Evolutionary conservation across 768 basidiomycete genomes (phyloP).

Genomic region (Leccinum sublutescens): DNA sequence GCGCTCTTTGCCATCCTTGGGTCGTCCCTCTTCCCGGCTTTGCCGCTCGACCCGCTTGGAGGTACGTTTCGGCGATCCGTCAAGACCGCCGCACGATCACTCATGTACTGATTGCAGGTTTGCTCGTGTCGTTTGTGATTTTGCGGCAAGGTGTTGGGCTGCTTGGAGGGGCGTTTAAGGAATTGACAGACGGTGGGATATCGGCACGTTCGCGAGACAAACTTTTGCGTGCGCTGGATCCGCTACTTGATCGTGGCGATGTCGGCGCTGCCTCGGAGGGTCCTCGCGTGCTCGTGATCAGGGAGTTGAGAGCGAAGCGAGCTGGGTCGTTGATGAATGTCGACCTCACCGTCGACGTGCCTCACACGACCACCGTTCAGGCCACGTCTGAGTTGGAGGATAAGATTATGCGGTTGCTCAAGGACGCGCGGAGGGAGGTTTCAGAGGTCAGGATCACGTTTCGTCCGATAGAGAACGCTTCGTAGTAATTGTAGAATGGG

Average conservation of each 20-base stretch:
- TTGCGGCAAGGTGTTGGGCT: constrained; percentile 72
- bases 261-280: constrained; percentile 16
- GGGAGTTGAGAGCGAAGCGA: constrained; percentile 66
- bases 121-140: constrained; percentile 89
- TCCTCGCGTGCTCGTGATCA: constrained; percentile 42
- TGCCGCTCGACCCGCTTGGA: constrained; percentile 92
- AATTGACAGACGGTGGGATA: constrained; percentile 83
- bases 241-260: constrained; percentile 41
- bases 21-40: constrained; percentile 78
- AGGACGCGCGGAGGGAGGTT: constrained; percentile 59
- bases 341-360: constrained; percentile 76
- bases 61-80: constrained; percentile 44
- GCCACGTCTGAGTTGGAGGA: constrained; percentile 62
- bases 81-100: not conserved
- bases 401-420: constrained; percentile 55
- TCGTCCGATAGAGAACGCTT: constrained; percentile 37
- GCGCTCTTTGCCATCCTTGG: constrained; percentile 92
- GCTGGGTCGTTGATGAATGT: constrained; percentile 82
- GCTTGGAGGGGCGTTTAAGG: constrained; percentile 67
- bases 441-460: constrained; percentile 72
- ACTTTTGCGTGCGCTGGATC: constrained; percentile 56
- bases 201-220: constrained; percentile 50
- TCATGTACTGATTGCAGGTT: constrained; percentile 43
- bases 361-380: constrained; percentile 52
- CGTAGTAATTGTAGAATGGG: not conserved